phyloP scores from a whole-genome alignment of 2,329 filamentous ascomycete species.

The Monosporascus cannonballus region DNA sequence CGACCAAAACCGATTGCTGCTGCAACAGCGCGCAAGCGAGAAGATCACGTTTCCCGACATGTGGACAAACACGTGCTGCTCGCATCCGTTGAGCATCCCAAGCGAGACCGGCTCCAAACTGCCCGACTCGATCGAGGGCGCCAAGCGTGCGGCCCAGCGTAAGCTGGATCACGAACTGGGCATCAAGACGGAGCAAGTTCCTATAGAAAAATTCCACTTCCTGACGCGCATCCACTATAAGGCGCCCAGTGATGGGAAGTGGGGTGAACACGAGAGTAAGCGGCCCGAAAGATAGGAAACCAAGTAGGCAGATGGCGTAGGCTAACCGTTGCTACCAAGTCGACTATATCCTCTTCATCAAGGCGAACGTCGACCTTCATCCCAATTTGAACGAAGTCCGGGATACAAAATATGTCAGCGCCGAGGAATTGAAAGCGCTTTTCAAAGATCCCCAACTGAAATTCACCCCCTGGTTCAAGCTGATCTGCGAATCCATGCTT shows the following conservation, averaged over 20 bases:
- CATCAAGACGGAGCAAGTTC: conserved; percentile 83
- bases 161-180: conserved; percentile 95
- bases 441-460: conserved; percentile 74
- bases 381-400: conserved; percentile 84
- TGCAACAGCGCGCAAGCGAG: conserved; percentile 91
- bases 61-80: conserved; percentile 99
- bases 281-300: not conserved
- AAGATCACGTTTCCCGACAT: conserved; percentile 99
- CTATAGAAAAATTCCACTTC: conserved; percentile 86
- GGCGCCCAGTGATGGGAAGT: conserved; percentile 92
- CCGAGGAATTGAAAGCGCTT: conserved; percentile 75
- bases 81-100: conserved; percentile 86
- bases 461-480: conserved; percentile 99
- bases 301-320: conserved; percentile 4
- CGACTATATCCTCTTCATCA: conserved; percentile 98
- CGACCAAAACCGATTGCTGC: conserved; percentile 81
- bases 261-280: conserved; percentile 98
- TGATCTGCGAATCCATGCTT: conserved; percentile 95
- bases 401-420: conserved; percentile 76
- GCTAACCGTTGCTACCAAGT: conserved; percentile 44
- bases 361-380: conserved; percentile 79
- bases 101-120: conserved; percentile 84
- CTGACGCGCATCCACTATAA: conserved; percentile 97
- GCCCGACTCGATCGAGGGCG: conserved; percentile 73
- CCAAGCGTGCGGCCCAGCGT: conserved; percentile 84